Percentiles rank a stretch among this genome's conserved stretches.
These are phyloP conservation scores for Zygotorulaspora sp. DNA, from an alignment of 805 yeast species.

Conservation along the genomic window DNA sequence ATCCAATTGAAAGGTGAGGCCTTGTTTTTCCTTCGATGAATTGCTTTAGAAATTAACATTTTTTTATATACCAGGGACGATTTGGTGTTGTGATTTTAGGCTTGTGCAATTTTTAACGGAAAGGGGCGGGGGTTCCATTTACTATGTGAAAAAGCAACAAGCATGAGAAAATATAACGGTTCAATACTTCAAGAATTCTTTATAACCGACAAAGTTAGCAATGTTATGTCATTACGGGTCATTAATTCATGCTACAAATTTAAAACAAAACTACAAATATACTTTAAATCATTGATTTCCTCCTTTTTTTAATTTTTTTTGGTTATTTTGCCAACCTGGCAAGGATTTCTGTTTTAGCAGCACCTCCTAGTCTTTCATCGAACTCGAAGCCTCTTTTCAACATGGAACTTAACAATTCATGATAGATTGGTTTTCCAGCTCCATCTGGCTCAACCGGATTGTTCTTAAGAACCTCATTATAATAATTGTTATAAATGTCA, in stretches of 20 bases:
- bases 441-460: constrained; percentile 50
- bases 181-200: no score
- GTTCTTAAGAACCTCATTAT: constrained; percentile 50
- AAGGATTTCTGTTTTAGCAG: constrained; percentile 31
- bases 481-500: constrained; percentile 76
- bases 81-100: constrained; percentile 2
- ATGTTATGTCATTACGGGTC: no score
- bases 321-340: constrained; percentile 31
- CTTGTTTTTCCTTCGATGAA: no score
- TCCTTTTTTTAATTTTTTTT: no score
- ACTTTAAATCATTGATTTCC: no score
- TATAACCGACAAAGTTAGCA: no score
- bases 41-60: no score
- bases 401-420: constrained; percentile 37
- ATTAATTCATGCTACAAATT: no score
- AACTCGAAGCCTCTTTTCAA: constrained; percentile 36
- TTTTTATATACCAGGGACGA: no score
- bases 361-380: constrained; percentile 36
- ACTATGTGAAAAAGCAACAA: no score
- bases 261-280: no score
- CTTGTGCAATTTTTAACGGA: constrained; percentile 2
- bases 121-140: background rate
- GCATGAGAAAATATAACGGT: background rate
- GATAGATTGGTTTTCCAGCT: constrained; percentile 46
- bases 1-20: no score